These are phyloP conservation scores for Lecanicillium sp. DNA, from an alignment of 2,329 filamentous ascomycete species.

Conservation along the genomic window DNA sequence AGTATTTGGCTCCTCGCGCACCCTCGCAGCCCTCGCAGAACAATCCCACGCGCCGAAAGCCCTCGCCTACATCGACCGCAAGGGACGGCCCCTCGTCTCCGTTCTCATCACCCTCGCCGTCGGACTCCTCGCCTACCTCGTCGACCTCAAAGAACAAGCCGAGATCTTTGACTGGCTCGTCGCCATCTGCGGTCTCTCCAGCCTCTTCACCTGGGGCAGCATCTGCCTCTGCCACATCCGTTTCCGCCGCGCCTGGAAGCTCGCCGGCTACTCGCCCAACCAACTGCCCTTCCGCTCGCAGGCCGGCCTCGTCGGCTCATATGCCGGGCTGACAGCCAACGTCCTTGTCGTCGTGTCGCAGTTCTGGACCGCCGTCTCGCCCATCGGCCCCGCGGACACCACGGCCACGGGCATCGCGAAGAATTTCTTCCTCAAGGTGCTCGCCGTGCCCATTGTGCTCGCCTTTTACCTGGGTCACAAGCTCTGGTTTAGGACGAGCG, in stretches of 20 bases:
- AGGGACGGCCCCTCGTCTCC: slow-evolving; percentile 41
- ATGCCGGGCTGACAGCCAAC: slow-evolving; percentile 66
- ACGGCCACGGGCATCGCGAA: slow-evolving; percentile 32
- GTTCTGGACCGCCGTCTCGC: slow-evolving; percentile 59
- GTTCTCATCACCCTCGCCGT: slow-evolving; percentile 37
- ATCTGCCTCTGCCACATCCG: slow-evolving; percentile 78
- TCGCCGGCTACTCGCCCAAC: slow-evolving; percentile 51
- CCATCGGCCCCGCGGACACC: neutral
- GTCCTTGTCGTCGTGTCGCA: slow-evolving; percentile 65
- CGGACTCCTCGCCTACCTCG: slow-evolving; percentile 37
- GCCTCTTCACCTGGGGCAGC: slow-evolving; percentile 62
- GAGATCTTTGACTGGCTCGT: slow-evolving; percentile 57
- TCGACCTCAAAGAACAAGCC: slow-evolving; percentile 38
- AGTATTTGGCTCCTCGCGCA: slow-evolving; percentile 47
- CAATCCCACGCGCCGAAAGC: slow-evolving; percentile 45
- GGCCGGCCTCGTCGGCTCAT: slow-evolving; percentile 68
- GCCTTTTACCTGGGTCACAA: slow-evolving; percentile 64
- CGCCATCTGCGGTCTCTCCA: slow-evolving; percentile 53
- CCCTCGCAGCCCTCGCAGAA: slow-evolving; percentile 45
- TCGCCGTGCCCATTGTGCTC: slow-evolving; percentile 55
- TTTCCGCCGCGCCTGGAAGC: slow-evolving; percentile 49
- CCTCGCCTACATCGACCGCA: slow-evolving; percentile 45
- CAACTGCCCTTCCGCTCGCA: slow-evolving; percentile 72
- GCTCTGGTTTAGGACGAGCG: slow-evolving; percentile 54
- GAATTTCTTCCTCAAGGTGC: slow-evolving; percentile 59